phyloP scores from a whole-genome alignment of 306 rosid genomes.

The Malus domestica region DNA sequence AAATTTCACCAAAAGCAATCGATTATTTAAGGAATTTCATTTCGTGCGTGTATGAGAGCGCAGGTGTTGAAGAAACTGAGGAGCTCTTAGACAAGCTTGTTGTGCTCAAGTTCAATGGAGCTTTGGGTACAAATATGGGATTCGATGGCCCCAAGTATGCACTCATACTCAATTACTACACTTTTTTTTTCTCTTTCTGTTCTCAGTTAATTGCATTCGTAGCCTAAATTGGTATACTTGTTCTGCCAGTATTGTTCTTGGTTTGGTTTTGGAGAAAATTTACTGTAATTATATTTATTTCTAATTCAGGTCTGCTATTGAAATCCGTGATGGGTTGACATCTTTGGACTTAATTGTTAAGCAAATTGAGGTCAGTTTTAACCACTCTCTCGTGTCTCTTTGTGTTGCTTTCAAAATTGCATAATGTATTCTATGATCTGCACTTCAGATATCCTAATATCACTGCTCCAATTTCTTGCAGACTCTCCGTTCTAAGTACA shows the following conservation, averaged over 20 bases:
- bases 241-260: not conserved
- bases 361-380: slow-evolving; percentile 53
- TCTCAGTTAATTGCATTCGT: too few relatives aligned
- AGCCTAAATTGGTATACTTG: not conserved
- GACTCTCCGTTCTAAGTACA: slow-evolving; percentile 50
- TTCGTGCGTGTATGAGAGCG: not conserved
- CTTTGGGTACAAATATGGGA: slow-evolving; percentile 35
- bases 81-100: slow-evolving; percentile 65
- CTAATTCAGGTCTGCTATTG: slow-evolving; percentile 40
- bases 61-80: slow-evolving; percentile 43
- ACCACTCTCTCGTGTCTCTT: not conserved
- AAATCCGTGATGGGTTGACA: slow-evolving; percentile 43
- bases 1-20: not conserved
- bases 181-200: too few relatives aligned
- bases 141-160: slow-evolving; percentile 55
- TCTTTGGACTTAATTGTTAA: slow-evolving; percentile 47
- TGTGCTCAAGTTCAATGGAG: slow-evolving; percentile 53
- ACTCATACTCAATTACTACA: not conserved
- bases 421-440: not conserved
- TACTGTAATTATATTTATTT: not conserved
- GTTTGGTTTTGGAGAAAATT: not conserved
- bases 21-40: too few relatives aligned
- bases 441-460: slow-evolving; percentile 1
- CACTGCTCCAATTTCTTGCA: slow-evolving; percentile 23
- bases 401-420: not conserved